Percentiles rank a stretch among this genome's conserved stretches.
These are phyloP conservation scores for Ophiostoma perfectum DNA, from an alignment of 2,329 filamentous ascomycete genomes.

Conservation along the genomic window DNA sequence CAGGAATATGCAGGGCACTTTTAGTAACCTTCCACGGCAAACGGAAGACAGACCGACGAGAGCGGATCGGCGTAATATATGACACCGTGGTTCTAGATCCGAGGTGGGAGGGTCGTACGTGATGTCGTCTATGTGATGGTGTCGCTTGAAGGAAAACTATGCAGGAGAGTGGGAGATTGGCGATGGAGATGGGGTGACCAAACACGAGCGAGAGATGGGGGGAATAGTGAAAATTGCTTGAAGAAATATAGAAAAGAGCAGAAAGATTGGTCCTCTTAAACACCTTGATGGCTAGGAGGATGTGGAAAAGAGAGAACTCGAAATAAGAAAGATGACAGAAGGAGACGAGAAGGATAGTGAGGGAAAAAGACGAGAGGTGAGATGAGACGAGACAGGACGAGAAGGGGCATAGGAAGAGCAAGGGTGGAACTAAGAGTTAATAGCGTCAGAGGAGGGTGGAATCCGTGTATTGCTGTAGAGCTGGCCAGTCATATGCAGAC, in stretches of 20 bases:
- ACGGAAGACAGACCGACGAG: background rate
- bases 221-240: background rate
- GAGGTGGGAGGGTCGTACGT: background rate
- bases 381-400: background rate
- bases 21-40: background rate
- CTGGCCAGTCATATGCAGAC: background rate
- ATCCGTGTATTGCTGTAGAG: background rate
- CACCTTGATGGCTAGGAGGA: background rate
- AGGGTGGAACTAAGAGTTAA: background rate
- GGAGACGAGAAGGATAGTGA: background rate
- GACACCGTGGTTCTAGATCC: background rate
- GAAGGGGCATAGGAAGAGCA: background rate
- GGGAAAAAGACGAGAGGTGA: no score
- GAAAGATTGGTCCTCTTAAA: background rate
- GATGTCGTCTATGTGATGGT: background rate
- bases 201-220: slow-evolving; percentile 1
- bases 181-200: background rate
- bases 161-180: background rate
- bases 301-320: background rate
- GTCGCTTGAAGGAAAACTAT: background rate
- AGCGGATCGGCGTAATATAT: slow-evolving; percentile 5
- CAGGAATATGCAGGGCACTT: background rate
- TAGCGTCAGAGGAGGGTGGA: slow-evolving; percentile 5
- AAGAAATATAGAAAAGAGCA: background rate
- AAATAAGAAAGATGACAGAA: background rate